Percentiles rank a stretch among this genome's conserved stretches.
phyloP scores from a whole-genome alignment of 331 rosid genomes.

The Malus hybrid region DNA sequence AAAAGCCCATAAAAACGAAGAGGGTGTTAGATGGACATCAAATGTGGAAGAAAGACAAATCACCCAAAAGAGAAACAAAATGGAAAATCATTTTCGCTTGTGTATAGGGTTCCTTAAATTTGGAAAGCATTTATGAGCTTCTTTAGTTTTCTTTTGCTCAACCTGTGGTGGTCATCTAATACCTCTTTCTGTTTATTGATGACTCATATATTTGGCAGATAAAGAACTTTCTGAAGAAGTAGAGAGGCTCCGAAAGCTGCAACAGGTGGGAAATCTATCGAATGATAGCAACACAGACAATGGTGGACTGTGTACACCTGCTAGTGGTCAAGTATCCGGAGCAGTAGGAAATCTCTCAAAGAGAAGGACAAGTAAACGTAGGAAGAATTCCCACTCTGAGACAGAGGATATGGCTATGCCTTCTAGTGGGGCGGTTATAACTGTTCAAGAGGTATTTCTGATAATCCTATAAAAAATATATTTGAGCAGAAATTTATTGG shows the following conservation, averaged over 20 bases:
- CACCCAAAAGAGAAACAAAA: background rate
- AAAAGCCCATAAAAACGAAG: background rate
- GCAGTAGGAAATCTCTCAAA: constrained; percentile 25
- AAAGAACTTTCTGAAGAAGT: constrained; percentile 59
- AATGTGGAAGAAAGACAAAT: background rate
- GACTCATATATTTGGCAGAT: constrained; percentile 41
- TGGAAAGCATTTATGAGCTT: background rate
- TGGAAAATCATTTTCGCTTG: background rate
- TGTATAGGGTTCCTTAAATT: background rate
- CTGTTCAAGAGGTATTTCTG: constrained; percentile 22
- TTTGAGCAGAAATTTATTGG: constrained; percentile 11
- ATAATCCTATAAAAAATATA: background rate
- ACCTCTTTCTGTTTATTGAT: constrained; percentile 16
- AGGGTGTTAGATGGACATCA: background rate
- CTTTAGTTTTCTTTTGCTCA: background rate
- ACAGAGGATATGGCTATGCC: constrained; percentile 18
- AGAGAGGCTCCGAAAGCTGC: constrained; percentile 42
- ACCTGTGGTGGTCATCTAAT: background rate
- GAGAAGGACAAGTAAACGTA: constrained; percentile 41
- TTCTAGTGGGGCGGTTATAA: constrained; percentile 14
- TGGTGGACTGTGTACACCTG: constrained; percentile 5
- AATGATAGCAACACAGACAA: constrained; percentile 12
- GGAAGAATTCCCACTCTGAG: constrained; percentile 30
- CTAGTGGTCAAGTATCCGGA: constrained; percentile 19
- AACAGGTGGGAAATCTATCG: constrained; percentile 29